Conservation (phyloP, 768 basidiomycete species). For the Leccinum broughii region DNA sequence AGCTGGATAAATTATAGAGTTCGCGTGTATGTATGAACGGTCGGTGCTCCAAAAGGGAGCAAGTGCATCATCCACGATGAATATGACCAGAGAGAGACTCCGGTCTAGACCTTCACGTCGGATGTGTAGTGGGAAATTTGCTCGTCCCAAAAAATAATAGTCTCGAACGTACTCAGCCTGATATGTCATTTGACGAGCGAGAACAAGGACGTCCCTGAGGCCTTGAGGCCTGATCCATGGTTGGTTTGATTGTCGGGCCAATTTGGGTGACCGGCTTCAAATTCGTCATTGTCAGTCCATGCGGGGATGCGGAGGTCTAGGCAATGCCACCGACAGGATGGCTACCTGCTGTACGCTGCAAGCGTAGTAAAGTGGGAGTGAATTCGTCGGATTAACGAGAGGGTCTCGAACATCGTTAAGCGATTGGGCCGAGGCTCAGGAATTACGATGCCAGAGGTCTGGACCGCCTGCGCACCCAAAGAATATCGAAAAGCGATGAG, state of each 20-base stretch:
- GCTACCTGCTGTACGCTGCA: constrained; percentile 8
- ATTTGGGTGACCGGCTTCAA: not conserved
- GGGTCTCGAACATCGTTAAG: constrained; percentile 11
- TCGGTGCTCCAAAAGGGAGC: not conserved
- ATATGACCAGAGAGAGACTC: not conserved
- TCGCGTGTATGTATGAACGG: not conserved
- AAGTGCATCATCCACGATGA: not conserved
- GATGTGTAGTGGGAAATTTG: not conserved
- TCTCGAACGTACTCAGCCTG: constrained; percentile 4
- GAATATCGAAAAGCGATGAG: not conserved
- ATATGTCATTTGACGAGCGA: not conserved
- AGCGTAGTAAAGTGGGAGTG: not conserved
- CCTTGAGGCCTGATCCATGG: not conserved
- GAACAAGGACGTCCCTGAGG: not conserved
- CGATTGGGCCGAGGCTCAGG: constrained; percentile 2
- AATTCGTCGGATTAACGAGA: not conserved
- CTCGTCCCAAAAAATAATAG: not conserved
- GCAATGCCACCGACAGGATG: constrained; percentile 2
- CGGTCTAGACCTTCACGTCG: constrained; percentile 13
- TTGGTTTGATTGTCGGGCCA: not conserved
- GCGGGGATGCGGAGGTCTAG: constrained; percentile 7
- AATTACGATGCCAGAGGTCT: not conserved
- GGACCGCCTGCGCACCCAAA: constrained; percentile 7
- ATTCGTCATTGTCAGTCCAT: not conserved
- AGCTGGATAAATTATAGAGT: not conserved